These are phyloP conservation scores for Brettanomyces bruxellensis DNA, from an alignment of 805 yeast species.

Conservation along the genomic window DNA sequence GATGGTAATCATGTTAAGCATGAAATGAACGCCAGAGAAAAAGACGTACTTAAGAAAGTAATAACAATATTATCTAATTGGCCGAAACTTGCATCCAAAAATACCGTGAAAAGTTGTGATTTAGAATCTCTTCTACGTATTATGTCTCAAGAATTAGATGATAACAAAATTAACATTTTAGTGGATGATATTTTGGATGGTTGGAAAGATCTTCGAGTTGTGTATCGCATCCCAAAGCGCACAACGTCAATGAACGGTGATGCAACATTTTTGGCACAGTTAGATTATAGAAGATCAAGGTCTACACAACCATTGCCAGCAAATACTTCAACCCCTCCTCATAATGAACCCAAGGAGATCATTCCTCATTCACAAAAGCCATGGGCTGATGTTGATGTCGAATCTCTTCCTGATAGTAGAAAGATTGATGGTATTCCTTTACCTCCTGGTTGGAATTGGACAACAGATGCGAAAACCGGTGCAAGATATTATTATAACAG, in stretches of 20 bases:
- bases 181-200: constrained; percentile 42
- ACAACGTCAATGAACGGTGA: constrained; percentile 16
- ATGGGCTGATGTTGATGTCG: constrained; percentile 12
- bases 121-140: constrained; percentile 55
- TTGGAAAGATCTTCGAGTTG: constrained; percentile 73
- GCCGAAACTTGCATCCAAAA: constrained; percentile 62
- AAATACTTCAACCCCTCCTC: not conserved
- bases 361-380: constrained; percentile 7
- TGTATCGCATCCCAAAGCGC: constrained; percentile 75
- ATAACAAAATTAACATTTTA: constrained; percentile 23
- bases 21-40: constrained; percentile 22
- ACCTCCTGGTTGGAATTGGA: constrained; percentile 63
- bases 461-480: constrained; percentile 36
- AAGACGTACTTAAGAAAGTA: constrained; percentile 35
- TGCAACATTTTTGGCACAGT: constrained; percentile 2
- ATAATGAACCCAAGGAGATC: not conserved
- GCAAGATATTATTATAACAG: constrained; percentile 48
- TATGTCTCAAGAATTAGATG: constrained; percentile 22
- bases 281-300: constrained; percentile 19
- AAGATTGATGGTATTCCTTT: constrained; percentile 27
- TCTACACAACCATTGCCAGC: not conserved
- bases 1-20: constrained; percentile 3
- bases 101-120: constrained; percentile 65
- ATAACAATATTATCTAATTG: constrained; percentile 51
- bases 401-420: constrained; percentile 11